Conservation (phyloP, 768 basidiomycete genomes). For the Lyophyllum semitale region DNA sequence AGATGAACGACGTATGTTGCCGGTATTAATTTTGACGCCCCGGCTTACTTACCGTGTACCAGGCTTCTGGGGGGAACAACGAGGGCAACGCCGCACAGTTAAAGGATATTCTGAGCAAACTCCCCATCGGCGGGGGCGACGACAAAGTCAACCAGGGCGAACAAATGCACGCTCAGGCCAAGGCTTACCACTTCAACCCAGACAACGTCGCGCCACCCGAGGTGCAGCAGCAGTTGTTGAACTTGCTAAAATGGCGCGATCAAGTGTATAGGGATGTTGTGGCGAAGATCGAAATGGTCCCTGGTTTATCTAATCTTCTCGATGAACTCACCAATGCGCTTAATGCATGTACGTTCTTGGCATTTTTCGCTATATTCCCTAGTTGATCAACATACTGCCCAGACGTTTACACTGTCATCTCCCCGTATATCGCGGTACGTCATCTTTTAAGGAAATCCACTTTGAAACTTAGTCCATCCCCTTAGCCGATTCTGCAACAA, state of each 20-base stretch:
- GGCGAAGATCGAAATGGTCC: slow-evolving; percentile 65
- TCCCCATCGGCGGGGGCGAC: slow-evolving; percentile 52
- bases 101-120: slow-evolving; percentile 46
- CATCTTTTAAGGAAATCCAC: slow-evolving; percentile 5
- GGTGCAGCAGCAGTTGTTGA: slow-evolving; percentile 56
- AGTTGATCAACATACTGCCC: slow-evolving; percentile 6
- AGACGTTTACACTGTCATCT: slow-evolving; percentile 69
- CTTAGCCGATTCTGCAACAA: slow-evolving; percentile 61
- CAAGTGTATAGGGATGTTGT: slow-evolving; percentile 52
- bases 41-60: not conserved
- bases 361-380: not conserved
- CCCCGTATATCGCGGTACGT: slow-evolving; percentile 62
- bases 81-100: slow-evolving; percentile 37
- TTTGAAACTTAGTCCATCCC: slow-evolving; percentile 6
- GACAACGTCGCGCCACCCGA: slow-evolving; percentile 64
- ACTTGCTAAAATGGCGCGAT: slow-evolving; percentile 67
- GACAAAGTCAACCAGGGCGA: slow-evolving; percentile 57
- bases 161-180: slow-evolving; percentile 51
- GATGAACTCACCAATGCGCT: slow-evolving; percentile 66
- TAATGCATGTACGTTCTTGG: slow-evolving; percentile 54
- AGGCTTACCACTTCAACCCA: slow-evolving; percentile 66
- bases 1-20: slow-evolving; percentile 42
- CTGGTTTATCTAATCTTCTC: slow-evolving; percentile 56
- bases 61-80: slow-evolving; percentile 35
- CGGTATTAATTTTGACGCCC: not conserved